Conservation (phyloP, 306 rosid genomes). For the Quercus dentata region DNA sequence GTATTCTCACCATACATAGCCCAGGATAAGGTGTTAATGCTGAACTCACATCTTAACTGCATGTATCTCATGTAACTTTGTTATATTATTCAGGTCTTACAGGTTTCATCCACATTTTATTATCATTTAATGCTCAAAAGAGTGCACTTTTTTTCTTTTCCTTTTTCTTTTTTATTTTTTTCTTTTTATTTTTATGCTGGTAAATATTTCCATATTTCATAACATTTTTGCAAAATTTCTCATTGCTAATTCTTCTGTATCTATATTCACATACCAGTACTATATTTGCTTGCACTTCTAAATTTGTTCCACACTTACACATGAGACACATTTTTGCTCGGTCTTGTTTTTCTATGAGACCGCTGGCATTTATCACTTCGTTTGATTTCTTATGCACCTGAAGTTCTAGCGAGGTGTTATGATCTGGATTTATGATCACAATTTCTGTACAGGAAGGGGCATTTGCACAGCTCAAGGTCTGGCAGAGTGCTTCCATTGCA, state of each 20-base stretch:
- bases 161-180: no score
- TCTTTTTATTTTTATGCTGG: no score
- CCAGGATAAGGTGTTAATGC: not conserved
- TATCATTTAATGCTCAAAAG: constrained; percentile 6
- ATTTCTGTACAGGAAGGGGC: constrained; percentile 83
- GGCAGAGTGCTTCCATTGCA: constrained; percentile 90
- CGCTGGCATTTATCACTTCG: not conserved
- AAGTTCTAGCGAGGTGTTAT: not conserved
- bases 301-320: not conserved
- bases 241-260: not conserved
- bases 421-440: not conserved
- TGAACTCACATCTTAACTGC: not conserved
- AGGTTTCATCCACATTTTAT: not conserved
- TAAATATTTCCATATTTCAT: not conserved
- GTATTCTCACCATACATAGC: not conserved
- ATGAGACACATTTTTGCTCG: not conserved
- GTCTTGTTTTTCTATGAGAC: not conserved
- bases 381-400: not conserved
- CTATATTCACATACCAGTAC: no score
- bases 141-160: no score
- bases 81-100: not conserved
- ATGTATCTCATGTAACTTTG: not conserved
- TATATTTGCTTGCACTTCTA: not conserved
- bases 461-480: constrained; percentile 88
- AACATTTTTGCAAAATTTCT: not conserved